Evolutionary conservation across 176 grass and related monocot genomes (phyloP).

Genomic region (Zizania latifolia): DNA sequence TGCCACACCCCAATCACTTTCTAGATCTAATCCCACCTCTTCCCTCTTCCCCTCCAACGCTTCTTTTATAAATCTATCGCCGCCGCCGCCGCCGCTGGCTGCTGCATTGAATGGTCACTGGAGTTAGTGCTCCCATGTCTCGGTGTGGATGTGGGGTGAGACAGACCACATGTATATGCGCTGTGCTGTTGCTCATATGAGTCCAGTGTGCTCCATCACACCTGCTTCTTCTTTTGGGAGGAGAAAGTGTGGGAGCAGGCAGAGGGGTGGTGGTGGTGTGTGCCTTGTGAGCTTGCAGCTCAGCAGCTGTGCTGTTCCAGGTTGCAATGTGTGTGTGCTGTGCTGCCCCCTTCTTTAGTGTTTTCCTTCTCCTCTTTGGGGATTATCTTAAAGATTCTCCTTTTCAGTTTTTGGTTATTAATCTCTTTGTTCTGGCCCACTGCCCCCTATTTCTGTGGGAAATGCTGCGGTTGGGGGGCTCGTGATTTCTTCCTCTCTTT

Average conservation of each 20-base stretch:
- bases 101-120: slow-evolving; percentile 47
- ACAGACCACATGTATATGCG: slow-evolving; percentile 37
- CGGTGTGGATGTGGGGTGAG: slow-evolving; percentile 27
- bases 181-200: slow-evolving; percentile 48
- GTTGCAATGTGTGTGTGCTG: slow-evolving; percentile 35
- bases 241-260: slow-evolving; percentile 5
- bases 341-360: slow-evolving; percentile 12
- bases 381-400: slow-evolving; percentile 28
- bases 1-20: slow-evolving; percentile 37
- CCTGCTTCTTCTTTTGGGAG: neutral
- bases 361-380: slow-evolving; percentile 1
- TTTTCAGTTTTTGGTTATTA: slow-evolving; percentile 40
- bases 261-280: slow-evolving; percentile 3
- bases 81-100: neutral
- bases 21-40: slow-evolving; percentile 45
- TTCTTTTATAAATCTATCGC: slow-evolving; percentile 29
- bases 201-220: slow-evolving; percentile 39
- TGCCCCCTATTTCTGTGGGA: slow-evolving; percentile 33
- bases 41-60: neutral
- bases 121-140: slow-evolving; percentile 48
- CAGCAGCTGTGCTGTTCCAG: slow-evolving; percentile 23
- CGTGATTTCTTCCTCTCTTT: slow-evolving; percentile 29
- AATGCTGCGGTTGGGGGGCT: slow-evolving; percentile 24
- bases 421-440: slow-evolving; percentile 38
- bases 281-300: slow-evolving; percentile 33